These are phyloP conservation scores for Chrysanthemum lavandulifolium DNA, from an alignment of 129 eudicot species.

Conservation along the genomic window DNA sequence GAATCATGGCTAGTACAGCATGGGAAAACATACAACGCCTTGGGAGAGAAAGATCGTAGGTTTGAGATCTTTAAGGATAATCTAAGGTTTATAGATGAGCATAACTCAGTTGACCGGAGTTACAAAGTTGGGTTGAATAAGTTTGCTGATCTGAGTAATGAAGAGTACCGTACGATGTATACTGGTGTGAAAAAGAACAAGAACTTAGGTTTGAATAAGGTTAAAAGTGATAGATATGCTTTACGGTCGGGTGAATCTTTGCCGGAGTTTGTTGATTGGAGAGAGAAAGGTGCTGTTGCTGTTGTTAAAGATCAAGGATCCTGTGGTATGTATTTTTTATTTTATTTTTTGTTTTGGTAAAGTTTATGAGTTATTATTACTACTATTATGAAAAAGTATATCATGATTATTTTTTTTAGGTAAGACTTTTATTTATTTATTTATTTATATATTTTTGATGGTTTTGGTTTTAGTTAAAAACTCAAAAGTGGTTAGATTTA, in stretches of 20 bases:
- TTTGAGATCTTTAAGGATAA: slow-evolving; percentile 88
- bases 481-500: no score
- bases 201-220: slow-evolving; percentile 17
- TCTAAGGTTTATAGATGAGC: slow-evolving; percentile 59
- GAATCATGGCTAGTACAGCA: slow-evolving; percentile 77
- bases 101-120: slow-evolving; percentile 50
- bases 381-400: neutral
- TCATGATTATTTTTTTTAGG: no score
- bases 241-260: slow-evolving; percentile 47
- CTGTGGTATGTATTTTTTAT: slow-evolving; percentile 54
- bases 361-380: no score
- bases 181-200: slow-evolving; percentile 40
- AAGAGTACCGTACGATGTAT: slow-evolving; percentile 57
- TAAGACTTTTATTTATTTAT: no score
- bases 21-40: slow-evolving; percentile 62
- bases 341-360: neutral
- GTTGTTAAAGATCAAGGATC: slow-evolving; percentile 84
- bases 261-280: slow-evolving; percentile 84
- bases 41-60: slow-evolving; percentile 71
- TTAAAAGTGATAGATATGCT: slow-evolving; percentile 50
- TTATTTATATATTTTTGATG: neutral
- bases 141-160: slow-evolving; percentile 84
- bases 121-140: slow-evolving; percentile 67
- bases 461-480: neutral
- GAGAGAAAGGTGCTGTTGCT: slow-evolving; percentile 72